Base-by-base conservation (phyloP, 768 basidiomycete species). In the Lactifluus hygrophoroides region DNA sequence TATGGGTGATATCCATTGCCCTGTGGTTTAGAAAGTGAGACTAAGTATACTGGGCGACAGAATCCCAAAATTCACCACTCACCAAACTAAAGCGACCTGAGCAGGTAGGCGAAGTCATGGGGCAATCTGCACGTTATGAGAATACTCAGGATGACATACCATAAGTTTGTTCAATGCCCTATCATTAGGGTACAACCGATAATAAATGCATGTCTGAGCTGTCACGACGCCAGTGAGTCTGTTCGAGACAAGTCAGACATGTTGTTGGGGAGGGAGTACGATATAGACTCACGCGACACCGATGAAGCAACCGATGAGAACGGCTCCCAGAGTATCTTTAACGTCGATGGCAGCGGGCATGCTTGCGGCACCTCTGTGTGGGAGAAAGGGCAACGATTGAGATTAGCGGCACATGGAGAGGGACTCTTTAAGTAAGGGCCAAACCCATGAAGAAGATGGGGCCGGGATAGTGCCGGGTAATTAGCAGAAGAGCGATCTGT, bases 141-240 rank as follows among this genome's bases (percentile, higher is more conserved):
- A 40, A 19, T 35, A 13, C 13, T 5, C 30, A 13, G 16, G 23
- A 30, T 25, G 3, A 40, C 61, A 44, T 27, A 64, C 63, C 42
- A 59, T 55, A 34, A 51, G 2, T 30, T 63, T 62, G 49, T 53
- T 48, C 6, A 25, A 8, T 25, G 16, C 0, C 10, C 23, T 42
- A 34, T 64, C 63, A 0, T 14, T 8, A 13, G 43, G 54, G 34
- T 64, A 64, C 23, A 63, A 3, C 28, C 60, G 47, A 25, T 43
- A 62, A 25, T 64, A 64, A 3, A 64, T 43, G 51, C 57, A 58
- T 5, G 40, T 37, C 34, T 62, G 63, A 7, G 47, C 34, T 5
- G 53, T 50, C 2, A 63, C 57, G 4, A 63, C 48, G 5, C 63
- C 63, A 10, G 63, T 62, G 23, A 64, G 61, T 11, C 63, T 64